phyloP scores from a whole-genome alignment of 2,329 filamentous ascomycete genomes.

The Cadophora luteo-olivacea region DNA sequence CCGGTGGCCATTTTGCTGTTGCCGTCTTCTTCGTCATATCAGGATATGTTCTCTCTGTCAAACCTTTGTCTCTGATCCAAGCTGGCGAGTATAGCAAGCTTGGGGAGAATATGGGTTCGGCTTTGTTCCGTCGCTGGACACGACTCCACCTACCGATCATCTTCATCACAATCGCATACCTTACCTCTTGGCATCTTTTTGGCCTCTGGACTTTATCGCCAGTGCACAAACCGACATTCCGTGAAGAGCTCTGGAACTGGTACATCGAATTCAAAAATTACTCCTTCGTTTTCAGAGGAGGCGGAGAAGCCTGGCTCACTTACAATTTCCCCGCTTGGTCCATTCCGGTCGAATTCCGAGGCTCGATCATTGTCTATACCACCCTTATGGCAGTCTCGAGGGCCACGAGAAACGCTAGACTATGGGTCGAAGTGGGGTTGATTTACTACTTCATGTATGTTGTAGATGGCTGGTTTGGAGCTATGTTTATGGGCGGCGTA shows the following conservation, averaged over 20 bases:
- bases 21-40: constrained; percentile 58
- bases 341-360: constrained; percentile 69
- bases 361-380: constrained; percentile 69
- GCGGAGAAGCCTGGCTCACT: constrained; percentile 60
- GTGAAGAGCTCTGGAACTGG: constrained; percentile 38
- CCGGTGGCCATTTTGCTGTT: constrained; percentile 65
- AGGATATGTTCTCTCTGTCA: constrained; percentile 53
- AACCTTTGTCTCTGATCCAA: constrained; percentile 50
- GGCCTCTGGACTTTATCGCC: constrained; percentile 35
- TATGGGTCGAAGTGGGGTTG: constrained; percentile 59
- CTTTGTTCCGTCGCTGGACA: constrained; percentile 54
- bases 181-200: constrained; percentile 40
- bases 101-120: constrained; percentile 51
- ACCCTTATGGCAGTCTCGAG: constrained; percentile 59
- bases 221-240: constrained; percentile 31
- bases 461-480: constrained; percentile 66
- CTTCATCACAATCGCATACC: constrained; percentile 49
- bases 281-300: constrained; percentile 67
- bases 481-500: constrained; percentile 66
- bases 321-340: constrained; percentile 64
- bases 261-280: constrained; percentile 68
- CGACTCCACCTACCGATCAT: constrained; percentile 53
- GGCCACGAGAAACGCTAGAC: constrained; percentile 58
- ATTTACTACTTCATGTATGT: constrained; percentile 73
- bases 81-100: constrained; percentile 46